Percentiles rank a stretch among this genome's conserved stretches.
These are phyloP conservation scores for Trametes punicea DNA, from an alignment of 768 basidiomycete species.

Conservation along the genomic window DNA sequence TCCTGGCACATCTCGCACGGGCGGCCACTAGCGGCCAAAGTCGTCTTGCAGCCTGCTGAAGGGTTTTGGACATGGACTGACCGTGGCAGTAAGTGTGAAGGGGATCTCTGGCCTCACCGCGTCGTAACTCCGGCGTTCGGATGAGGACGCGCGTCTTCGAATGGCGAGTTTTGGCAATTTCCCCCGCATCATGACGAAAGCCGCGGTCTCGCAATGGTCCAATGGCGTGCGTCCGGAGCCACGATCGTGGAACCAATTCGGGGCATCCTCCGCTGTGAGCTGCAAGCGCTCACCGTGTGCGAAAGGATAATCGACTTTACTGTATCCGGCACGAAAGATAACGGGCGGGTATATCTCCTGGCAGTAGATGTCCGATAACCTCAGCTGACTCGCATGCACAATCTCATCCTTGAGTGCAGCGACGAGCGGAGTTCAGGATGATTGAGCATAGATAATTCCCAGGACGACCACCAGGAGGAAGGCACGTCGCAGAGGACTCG, in stretches of 20 bases:
- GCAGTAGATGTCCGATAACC: not conserved
- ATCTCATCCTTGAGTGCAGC: too few species aligned
- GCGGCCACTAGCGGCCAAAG: too few species aligned
- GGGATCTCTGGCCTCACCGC: too few species aligned
- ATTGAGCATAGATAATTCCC: too few species aligned
- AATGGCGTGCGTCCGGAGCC: conserved; percentile 7
- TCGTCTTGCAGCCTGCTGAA: not conserved
- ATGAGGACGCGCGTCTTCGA: conserved; percentile 7
- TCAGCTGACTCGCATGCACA: too few species aligned
- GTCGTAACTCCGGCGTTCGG: not conserved
- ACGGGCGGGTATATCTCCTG: not conserved
- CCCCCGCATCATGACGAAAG: conserved; percentile 21
- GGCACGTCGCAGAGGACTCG: too few species aligned
- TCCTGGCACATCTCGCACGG: not conserved
- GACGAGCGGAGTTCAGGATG: too few species aligned
- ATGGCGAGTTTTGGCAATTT: conserved; percentile 9
- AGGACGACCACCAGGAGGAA: too few species aligned
- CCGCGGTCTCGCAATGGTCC: conserved; percentile 1
- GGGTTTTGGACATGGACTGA: too few species aligned
- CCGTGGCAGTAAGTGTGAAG: too few species aligned
- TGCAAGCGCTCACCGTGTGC: not conserved
- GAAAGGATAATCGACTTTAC: not conserved
- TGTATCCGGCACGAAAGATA: not conserved
- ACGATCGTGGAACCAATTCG: conserved; percentile 3
- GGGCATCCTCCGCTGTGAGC: not conserved